These are phyloP conservation scores for Cladosporium sp. DNA, from an alignment of 2,329 filamentous ascomycete species.

Conservation along the genomic window DNA sequence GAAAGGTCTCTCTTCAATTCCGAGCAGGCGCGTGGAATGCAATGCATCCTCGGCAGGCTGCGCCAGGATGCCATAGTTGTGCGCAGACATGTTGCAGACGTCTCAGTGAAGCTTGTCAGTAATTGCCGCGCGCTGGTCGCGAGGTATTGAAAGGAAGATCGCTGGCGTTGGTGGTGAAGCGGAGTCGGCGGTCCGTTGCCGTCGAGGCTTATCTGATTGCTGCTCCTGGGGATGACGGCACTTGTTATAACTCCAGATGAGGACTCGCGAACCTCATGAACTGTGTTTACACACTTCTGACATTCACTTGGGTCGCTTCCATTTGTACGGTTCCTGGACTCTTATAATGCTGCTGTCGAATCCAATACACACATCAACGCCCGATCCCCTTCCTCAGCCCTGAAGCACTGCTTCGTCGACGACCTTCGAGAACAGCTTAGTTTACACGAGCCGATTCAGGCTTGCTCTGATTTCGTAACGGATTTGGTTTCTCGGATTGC, in stretches of 20 bases:
- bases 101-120: background rate
- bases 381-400: constrained; percentile 7
- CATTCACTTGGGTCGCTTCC: background rate
- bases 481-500: background rate
- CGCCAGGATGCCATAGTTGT: constrained; percentile 19
- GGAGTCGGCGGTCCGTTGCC: background rate
- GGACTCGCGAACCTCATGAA: no score
- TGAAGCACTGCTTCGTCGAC: constrained; percentile 8
- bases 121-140: no score
- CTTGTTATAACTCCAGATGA: no score
- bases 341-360: background rate
- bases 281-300: no score
- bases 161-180: background rate
- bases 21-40: constrained; percentile 80
- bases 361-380: background rate
- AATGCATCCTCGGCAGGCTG: constrained; percentile 56
- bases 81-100: constrained; percentile 7
- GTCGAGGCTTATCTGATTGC: background rate
- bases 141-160: background rate
- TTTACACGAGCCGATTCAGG: background rate
- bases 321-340: background rate
- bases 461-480: no score
- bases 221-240: no score
- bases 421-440: constrained; percentile 1
- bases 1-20: constrained; percentile 89